These are phyloP conservation scores for Acacia concinna DNA, from an alignment of 331 rosid genomes.

Conservation along the genomic window DNA sequence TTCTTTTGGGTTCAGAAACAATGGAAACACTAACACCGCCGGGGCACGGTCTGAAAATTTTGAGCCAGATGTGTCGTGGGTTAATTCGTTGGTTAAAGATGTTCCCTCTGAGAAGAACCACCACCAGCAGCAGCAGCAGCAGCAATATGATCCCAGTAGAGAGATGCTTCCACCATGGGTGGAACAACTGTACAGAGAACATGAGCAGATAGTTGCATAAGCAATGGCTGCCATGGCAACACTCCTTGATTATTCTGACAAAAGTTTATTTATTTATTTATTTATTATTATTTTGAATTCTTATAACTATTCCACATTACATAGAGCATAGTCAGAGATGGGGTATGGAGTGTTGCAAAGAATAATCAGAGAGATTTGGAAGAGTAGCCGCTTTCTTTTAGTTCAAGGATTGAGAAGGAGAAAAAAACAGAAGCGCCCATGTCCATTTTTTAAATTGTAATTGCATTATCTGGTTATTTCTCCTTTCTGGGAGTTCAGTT, in stretches of 20 bases:
- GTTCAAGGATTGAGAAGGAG: constrained; percentile 7
- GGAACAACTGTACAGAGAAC: constrained; percentile 89
- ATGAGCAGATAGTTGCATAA: constrained; percentile 92
- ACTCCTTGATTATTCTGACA: constrained; percentile 53
- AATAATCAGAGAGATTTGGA: constrained; percentile 45
- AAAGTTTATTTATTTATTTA: constrained; percentile 44
- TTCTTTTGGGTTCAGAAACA: constrained; percentile 79
- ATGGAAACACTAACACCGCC: constrained; percentile 31
- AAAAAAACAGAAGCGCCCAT: not conserved
- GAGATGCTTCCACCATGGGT: constrained; percentile 84
- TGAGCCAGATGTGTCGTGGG: constrained; percentile 98
- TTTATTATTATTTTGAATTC: constrained; percentile 39
- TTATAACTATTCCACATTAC: constrained; percentile 35
- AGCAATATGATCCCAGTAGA: constrained; percentile 50
- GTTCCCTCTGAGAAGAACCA: constrained; percentile 62
- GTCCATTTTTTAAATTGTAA: not conserved
- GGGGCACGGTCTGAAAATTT: constrained; percentile 37
- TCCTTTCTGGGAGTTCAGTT: not conserved
- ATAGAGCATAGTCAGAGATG: constrained; percentile 36
- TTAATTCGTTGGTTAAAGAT: constrained; percentile 79
- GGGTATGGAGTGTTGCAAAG: constrained; percentile 25
- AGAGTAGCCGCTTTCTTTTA: constrained; percentile 37
- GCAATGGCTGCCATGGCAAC: constrained; percentile 33
- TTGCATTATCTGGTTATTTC: constrained; percentile 47
- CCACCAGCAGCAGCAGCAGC: constrained; percentile 53